Percentiles rank a stretch among this genome's conserved stretches.
These are phyloP conservation scores for Carallia brachiata DNA, from an alignment of 345 rosid genomes.

Conservation along the genomic window DNA sequence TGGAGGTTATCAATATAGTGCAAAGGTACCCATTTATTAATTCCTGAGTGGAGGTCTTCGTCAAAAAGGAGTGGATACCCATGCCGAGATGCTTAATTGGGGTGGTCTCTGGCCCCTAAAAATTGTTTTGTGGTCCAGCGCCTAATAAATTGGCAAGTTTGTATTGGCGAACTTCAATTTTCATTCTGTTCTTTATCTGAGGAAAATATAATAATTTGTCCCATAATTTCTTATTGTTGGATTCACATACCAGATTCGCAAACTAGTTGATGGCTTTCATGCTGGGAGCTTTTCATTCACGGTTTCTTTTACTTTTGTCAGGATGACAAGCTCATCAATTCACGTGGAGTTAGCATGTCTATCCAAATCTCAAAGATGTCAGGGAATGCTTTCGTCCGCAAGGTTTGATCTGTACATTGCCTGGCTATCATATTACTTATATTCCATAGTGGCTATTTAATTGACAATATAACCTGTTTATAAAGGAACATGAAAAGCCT, in stretches of 20 bases:
- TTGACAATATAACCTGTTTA: not conserved
- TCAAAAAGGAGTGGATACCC: no score
- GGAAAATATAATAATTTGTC: no score
- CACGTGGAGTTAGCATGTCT: slow-evolving; percentile 35
- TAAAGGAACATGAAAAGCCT: not conserved
- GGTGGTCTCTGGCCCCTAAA: not conserved
- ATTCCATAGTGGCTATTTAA: no score
- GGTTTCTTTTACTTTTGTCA: slow-evolving; percentile 17
- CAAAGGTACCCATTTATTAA: no score
- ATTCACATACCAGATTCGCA: not conserved
- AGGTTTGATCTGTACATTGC: not conserved
- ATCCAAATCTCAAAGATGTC: slow-evolving; percentile 44
- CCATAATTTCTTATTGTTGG: not conserved
- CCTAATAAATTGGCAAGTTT: not conserved
- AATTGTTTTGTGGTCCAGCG: no score
- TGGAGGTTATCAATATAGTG: no score
- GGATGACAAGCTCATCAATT: slow-evolving; percentile 43
- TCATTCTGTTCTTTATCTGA: not conserved
- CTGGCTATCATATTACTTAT: no score
- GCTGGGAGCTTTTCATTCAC: not conserved
- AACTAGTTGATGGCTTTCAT: not conserved
- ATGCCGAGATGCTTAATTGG: not conserved
- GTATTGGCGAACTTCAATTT: not conserved
- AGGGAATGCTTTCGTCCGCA: slow-evolving; percentile 3
- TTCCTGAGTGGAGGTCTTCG: no score